Conservation (phyloP, 371 early-diverging fungal species). For the Vairimorpha necatrix region DNA sequence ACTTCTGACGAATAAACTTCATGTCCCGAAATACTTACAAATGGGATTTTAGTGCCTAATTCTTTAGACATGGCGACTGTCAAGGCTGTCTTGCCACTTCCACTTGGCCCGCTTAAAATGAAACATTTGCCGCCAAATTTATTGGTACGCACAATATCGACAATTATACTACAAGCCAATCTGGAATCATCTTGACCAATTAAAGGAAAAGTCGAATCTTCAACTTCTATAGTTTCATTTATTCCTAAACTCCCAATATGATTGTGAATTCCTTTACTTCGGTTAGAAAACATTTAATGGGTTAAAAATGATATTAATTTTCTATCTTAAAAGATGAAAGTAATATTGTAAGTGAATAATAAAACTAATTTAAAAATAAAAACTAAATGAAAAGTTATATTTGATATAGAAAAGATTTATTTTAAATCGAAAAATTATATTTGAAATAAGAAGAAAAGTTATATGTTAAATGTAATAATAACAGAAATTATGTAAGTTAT, state of each 20-base stretch:
- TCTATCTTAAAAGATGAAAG: not conserved
- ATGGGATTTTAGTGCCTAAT: conserved; percentile 52
- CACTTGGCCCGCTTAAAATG: conserved; percentile 51
- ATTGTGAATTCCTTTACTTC: conserved; percentile 42
- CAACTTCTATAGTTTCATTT: conserved; percentile 18
- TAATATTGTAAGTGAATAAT: not conserved
- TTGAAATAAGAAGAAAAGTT: too few relatives aligned
- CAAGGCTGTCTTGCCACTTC: conserved; percentile 54
- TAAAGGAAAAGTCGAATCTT: conserved; percentile 16
- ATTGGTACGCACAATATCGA: conserved; percentile 47
- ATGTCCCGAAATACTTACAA: conserved; percentile 50
- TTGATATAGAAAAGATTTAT: not conserved
- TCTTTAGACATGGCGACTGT: conserved; percentile 52
- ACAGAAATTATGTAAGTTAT: too few relatives aligned
- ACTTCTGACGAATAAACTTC: conserved; percentile 52
- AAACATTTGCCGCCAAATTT: conserved; percentile 52
- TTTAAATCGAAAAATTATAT: too few relatives aligned
- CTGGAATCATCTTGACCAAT: conserved; percentile 46
- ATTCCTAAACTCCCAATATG: conserved; percentile 51
- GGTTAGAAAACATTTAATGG: conserved; percentile 18
- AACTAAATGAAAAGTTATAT: not conserved
- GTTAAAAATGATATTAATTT: not conserved
- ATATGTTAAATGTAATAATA: too few relatives aligned
- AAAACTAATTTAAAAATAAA: not conserved
- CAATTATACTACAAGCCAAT: conserved; percentile 43